Evolutionary conservation across 2,329 filamentous ascomycete species (phyloP).

Genomic region (Aspergillus hiratsukae): DNA sequence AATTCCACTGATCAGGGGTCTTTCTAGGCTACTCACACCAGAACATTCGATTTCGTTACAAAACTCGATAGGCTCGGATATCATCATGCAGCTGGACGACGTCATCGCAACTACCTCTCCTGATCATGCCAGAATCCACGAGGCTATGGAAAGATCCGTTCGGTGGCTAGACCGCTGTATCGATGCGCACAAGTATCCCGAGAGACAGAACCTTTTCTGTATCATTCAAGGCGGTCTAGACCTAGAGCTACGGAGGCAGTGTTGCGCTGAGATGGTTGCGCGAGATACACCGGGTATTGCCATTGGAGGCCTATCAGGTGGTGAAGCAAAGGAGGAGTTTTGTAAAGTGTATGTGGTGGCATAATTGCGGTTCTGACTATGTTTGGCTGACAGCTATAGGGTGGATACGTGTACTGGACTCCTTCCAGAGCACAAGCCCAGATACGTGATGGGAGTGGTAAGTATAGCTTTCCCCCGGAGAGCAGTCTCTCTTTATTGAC

Average conservation of each 20-base stretch:
- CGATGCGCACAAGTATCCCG: constrained; percentile 76
- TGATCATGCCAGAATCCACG: constrained; percentile 78
- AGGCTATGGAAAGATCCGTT: constrained; percentile 91
- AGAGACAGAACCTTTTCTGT: constrained; percentile 89
- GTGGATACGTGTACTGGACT: constrained; percentile 80
- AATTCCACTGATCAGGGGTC: neutral
- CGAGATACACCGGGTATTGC: constrained; percentile 93
- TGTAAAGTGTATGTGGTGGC: constrained; percentile 62
- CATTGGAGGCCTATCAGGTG: constrained; percentile 89
- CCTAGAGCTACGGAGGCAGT: constrained; percentile 76
- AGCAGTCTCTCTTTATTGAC: constrained; percentile 12
- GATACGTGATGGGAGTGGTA: constrained; percentile 96
- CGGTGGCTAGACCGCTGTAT: constrained; percentile 97
- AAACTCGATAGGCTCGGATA: constrained; percentile 96
- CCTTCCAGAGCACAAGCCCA: constrained; percentile 85
- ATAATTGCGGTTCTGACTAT: neutral
- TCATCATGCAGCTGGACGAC: constrained; percentile 99
- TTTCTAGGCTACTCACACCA: constrained; percentile 71
- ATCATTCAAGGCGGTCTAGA: constrained; percentile 97
- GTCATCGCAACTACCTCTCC: constrained; percentile 95
- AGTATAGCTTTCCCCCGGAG: constrained; percentile 16
- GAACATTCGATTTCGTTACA: constrained; percentile 96
- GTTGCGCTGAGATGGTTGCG: constrained; percentile 80
- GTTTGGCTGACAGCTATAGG: constrained; percentile 25
- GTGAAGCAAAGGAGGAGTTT: constrained; percentile 89